These are phyloP conservation scores for Psilocybe cyanescens DNA, from an alignment of 768 basidiomycete genomes.

Conservation along the genomic window DNA sequence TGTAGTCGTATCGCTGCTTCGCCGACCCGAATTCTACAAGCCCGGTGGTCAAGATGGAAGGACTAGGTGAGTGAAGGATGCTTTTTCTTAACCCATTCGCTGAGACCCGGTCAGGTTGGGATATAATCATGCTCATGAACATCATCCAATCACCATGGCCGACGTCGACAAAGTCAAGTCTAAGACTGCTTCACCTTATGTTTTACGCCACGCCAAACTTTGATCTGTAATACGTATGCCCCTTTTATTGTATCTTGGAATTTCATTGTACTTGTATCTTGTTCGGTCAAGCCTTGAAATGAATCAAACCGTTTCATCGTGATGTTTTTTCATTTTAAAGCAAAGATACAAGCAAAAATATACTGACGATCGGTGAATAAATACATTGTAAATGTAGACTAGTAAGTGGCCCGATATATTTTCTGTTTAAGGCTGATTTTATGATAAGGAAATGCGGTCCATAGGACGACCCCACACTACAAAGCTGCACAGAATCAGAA, in stretches of 20 bases:
- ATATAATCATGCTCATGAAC: constrained; percentile 80
- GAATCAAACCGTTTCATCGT: no score
- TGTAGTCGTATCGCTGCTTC: constrained; percentile 74
- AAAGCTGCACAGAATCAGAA: neutral
- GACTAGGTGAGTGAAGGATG: constrained; percentile 46
- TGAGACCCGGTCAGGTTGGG: constrained; percentile 55
- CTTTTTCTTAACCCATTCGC: neutral
- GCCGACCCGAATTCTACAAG: constrained; percentile 77
- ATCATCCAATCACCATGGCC: constrained; percentile 57
- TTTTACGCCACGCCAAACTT: constrained; percentile 52
- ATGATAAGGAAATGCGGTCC: neutral
- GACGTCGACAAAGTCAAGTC: constrained; percentile 83
- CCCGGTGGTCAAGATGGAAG: constrained; percentile 70
- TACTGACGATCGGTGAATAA: no score
- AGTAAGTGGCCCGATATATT: neutral
- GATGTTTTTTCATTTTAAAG: no score
- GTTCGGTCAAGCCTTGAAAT: neutral
- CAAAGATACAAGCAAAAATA: no score
- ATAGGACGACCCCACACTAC: neutral
- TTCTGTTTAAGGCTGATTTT: neutral
- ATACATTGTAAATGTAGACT: neutral
- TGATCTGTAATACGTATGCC: constrained; percentile 15
- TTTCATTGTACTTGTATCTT: neutral
- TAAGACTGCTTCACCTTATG: constrained; percentile 55
- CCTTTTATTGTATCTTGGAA: neutral